phyloP scores from a whole-genome alignment of 129 eudicot genomes.

The Arctium minus region DNA sequence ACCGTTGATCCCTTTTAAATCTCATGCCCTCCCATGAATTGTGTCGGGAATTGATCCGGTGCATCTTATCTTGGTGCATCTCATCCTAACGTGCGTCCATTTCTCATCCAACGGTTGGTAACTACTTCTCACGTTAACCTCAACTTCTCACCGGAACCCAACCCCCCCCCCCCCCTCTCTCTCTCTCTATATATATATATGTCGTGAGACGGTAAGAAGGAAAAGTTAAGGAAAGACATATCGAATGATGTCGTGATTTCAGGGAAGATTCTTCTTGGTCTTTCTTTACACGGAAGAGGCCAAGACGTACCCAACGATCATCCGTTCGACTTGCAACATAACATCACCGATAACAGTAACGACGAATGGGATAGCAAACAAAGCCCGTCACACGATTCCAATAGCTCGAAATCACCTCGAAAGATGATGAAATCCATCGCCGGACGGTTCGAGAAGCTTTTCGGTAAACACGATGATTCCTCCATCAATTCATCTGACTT shows the following conservation, averaged over 20 bases:
- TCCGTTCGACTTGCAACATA: constrained; percentile 21
- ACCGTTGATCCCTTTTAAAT: too few species aligned
- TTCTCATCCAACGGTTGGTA: too few species aligned
- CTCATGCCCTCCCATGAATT: too few species aligned
- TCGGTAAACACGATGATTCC: constrained; percentile 51
- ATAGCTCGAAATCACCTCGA: constrained; percentile 30
- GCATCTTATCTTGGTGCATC: too few species aligned
- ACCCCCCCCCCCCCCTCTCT: too few species aligned
- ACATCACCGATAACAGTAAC: constrained; percentile 8
- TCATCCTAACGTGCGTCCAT: too few species aligned
- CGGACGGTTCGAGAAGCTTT: constrained; percentile 58
- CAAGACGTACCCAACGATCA: constrained; percentile 32
- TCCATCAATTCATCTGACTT: constrained; percentile 46
- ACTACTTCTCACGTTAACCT: too few species aligned
- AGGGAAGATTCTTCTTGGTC: constrained; percentile 79
- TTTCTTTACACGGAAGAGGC: constrained; percentile 69
- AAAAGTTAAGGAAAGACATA: too few species aligned
- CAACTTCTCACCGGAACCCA: too few species aligned
- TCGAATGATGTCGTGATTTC: background rate
- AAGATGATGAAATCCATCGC: constrained; percentile 59
- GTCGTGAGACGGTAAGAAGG: too few species aligned
- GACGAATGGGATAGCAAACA: constrained; percentile 31
- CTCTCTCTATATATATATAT: too few species aligned
- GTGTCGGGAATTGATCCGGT: too few species aligned
- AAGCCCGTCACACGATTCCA: constrained; percentile 21